These are phyloP conservation scores for Ceratobasidium sp. DNA, from an alignment of 1,284 basidiomycete genomes.

Conservation along the genomic window DNA sequence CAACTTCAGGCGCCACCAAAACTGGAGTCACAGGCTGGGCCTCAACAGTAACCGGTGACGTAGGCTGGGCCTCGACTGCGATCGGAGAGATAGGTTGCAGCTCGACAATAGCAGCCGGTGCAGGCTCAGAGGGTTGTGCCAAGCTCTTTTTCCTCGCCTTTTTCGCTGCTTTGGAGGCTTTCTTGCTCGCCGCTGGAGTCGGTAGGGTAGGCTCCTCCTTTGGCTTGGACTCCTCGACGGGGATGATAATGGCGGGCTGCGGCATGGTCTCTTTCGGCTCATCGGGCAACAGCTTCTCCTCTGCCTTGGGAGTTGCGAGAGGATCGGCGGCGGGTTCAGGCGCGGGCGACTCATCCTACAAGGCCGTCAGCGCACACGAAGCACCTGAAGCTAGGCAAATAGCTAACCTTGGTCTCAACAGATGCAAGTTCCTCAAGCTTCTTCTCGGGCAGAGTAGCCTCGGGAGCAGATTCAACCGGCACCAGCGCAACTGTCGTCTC, in stretches of 20 bases:
- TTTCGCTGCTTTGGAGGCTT: too few species aligned
- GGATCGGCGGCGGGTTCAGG: not conserved
- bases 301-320: constrained; percentile 5
- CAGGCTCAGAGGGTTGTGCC: not conserved
- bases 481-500: not conserved
- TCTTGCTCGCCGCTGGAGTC: not conserved
- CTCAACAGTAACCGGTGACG: constrained; percentile 5
- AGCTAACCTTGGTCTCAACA: not conserved
- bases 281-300: constrained; percentile 8
- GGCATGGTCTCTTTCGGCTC: constrained; percentile 4
- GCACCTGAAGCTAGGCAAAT: too few species aligned
- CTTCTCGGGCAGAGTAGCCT: not conserved
- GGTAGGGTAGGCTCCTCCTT: constrained; percentile 12
- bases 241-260: not conserved
- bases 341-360: not conserved
- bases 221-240: constrained; percentile 16
- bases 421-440: not conserved
- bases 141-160: constrained; percentile 8
- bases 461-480: not conserved
- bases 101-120: not conserved
- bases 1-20: not conserved
- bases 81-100: not conserved
- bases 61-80: not conserved
- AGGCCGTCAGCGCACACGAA: not conserved
- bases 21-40: not conserved